Percentiles rank a stretch among this genome's conserved stretches.
Conservation (phyloP, 179 eudicot genomes). For the Spergularia azorica region DNA sequence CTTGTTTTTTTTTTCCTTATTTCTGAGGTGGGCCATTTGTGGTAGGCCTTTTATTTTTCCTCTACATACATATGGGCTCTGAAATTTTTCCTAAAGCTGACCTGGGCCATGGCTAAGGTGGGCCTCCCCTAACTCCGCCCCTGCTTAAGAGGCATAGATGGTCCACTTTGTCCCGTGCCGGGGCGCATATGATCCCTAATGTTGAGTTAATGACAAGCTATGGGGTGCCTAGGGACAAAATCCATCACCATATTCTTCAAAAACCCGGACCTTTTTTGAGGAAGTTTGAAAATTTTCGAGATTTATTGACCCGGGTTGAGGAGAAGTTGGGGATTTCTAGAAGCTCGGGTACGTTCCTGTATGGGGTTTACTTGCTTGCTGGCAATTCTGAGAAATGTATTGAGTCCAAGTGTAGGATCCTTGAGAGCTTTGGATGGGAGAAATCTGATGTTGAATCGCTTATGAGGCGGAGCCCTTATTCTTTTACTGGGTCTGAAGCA, state of each 20-base stretch:
- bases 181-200: conserved; percentile 20
- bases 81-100: too few relatives aligned
- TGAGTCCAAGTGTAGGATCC: conserved; percentile 10
- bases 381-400: conserved; percentile 2
- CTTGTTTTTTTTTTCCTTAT: too few relatives aligned
- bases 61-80: too few relatives aligned
- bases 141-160: conserved; percentile 9
- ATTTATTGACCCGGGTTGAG: conserved; percentile 19
- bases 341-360: conserved; percentile 16
- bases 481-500: neutral
- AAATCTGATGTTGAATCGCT: neutral
- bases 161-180: neutral
- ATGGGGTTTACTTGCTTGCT: conserved; percentile 17
- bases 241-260: conserved; percentile 12
- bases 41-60: too few relatives aligned
- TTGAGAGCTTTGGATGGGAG: conserved; percentile 16
- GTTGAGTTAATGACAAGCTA: conserved; percentile 14
- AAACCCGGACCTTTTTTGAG: conserved; percentile 7
- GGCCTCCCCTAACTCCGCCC: too few relatives aligned
- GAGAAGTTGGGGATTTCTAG: conserved; percentile 25
- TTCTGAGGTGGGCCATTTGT: too few relatives aligned
- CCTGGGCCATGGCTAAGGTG: too few relatives aligned
- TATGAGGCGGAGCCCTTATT: neutral
- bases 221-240: conserved; percentile 25
- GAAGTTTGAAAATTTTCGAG: neutral